Base-by-base conservation (phyloP, 2,329 filamentous ascomycete genomes). In the Xylariaceae sp. region DNA sequence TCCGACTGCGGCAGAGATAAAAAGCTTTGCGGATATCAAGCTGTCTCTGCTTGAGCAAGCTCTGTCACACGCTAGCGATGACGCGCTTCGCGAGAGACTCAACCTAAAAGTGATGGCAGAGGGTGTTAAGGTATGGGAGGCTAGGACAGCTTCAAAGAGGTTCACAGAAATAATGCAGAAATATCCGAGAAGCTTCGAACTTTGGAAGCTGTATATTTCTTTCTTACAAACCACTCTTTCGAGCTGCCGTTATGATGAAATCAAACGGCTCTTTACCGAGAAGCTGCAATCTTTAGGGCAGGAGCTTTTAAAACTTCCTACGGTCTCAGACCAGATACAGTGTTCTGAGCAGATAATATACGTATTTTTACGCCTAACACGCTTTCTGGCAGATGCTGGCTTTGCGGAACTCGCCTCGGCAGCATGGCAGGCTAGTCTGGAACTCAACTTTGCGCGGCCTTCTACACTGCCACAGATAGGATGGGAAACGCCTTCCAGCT, bases 371-470 rank as follows among this genome's bases (percentile, higher is more conserved):
- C 84, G 91, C 36, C 71, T 88, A n/a, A 94, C 91, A 0, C 74
- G 85, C 2, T 89, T 95, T 67, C 79, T 94, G 26, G 80, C 86
- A 40, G 88, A 96, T 68, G 80, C 89, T 41, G 94, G 94, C 0
- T 96, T 89, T 69, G 78, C 81, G 40, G 94, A 97, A 70, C 78
- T 91, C 26, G 88, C 91, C 1, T 78, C 90, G 3, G 91, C 88
- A 8, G 80, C 89, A 4, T 97, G 94, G 92, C 94, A 98, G 74
- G 90, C 86, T 5, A 67, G 90, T 1, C 74, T 97, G 0, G 94
- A 97, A 68, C 78, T 89, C 49, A 86, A 84, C 16, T 82, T 92
- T 57, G 86, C 85, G 43, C 78, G 79, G 3, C 86, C 89, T 2
- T 48, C 65, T 3, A 53, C 69, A 4, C 47, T 75, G 2, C 52